A percentile compares a stretch with the other conserved stretches of the same genome.
Evolutionary conservation across 1,139 yeast genomes (phyloP).

Genomic region (Sugiyamaella neomexicana): DNA sequence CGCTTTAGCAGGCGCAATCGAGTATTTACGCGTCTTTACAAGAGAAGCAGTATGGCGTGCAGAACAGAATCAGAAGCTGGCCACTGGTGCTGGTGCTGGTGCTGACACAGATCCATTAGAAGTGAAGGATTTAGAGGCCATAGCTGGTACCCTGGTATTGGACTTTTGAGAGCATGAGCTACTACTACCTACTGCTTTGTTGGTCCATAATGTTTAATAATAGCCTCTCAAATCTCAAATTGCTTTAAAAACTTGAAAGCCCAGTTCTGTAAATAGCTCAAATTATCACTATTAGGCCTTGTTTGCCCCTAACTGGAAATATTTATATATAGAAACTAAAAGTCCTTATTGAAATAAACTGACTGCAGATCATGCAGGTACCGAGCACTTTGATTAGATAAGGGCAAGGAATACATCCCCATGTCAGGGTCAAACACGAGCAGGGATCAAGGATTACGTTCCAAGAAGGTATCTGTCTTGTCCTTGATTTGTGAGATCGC

Average conservation of each 20-base stretch:
- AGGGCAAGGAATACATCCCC: background rate
- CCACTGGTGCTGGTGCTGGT: conserved; percentile 5
- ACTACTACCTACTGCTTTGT: no score
- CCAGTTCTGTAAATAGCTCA: no score
- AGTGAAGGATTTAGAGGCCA: conserved; percentile 29
- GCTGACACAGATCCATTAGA: conserved; percentile 24
- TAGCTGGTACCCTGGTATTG: conserved; percentile 31
- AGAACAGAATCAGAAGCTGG: conserved; percentile 25
- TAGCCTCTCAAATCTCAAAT: no score
- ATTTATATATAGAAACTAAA: no score
- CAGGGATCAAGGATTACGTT: no score
- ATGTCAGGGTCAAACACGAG: no score
- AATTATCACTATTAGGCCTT: no score
- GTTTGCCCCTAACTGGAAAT: background rate
- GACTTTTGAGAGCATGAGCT: conserved; percentile 31
- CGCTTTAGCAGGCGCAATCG: conserved; percentile 34
- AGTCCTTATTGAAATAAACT: no score
- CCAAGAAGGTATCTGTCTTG: no score
- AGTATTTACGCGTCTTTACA: conserved; percentile 37
- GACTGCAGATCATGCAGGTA: background rate
- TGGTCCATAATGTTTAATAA: no score
- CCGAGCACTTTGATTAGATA: background rate
- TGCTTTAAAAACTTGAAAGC: no score
- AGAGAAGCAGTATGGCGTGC: conserved; percentile 39
- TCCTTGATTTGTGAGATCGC: no score